Evolutionary conservation across 2,329 filamentous ascomycete species (phyloP), one percentile per base, ranked within the genome.

Genomic region (Penicillium fuscoglaucum): DNA sequence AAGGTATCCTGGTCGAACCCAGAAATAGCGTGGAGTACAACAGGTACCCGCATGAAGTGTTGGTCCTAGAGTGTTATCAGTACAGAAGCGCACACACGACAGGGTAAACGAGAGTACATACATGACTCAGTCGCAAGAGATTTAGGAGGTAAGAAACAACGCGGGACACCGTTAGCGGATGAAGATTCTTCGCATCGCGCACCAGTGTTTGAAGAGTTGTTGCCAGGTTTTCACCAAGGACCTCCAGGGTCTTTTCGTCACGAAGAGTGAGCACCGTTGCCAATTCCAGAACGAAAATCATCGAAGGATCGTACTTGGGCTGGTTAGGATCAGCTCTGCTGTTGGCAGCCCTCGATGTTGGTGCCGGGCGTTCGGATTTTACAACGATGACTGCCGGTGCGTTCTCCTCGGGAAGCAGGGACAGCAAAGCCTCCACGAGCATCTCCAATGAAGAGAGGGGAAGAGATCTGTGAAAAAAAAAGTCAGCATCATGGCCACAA

Each of bases 211-310:
- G 89, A n/a, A 98, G 78, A 7, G 88, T 86, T 64, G 91, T 88
- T 21, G 91, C 88, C 10, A 98, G 87, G 57, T 85, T 83, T 70
- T 93, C 92, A 6, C 93, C 93, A 41, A 96, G 82, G 7, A 81
- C 78, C 60, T 85, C 82, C 31, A 95, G 83, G 0, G 90, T 90
- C 61, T 89, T 83, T 17, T 87, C 80, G 68, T 96, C 89, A 56
- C 90, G 84, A 10, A 96, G 82, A 8, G 90, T 88, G 35, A 98
- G 79, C 1, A 93, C 84, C 0, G 95, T 97, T 39, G 90, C 90
- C 59, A 98, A 83, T 70, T 99, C 95, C 12, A 99, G 81, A n/a
- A 96, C 84, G 70, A 96, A 99, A 0, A 96, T 88, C 52, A 95
- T 83, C 1, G 88, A 87, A 1, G 95, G 92, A 67, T 97, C 91